Evolutionary conservation across 2,329 filamentous ascomycete genomes (phyloP).

Genomic region (Aspergillus pseudoglaucus): DNA sequence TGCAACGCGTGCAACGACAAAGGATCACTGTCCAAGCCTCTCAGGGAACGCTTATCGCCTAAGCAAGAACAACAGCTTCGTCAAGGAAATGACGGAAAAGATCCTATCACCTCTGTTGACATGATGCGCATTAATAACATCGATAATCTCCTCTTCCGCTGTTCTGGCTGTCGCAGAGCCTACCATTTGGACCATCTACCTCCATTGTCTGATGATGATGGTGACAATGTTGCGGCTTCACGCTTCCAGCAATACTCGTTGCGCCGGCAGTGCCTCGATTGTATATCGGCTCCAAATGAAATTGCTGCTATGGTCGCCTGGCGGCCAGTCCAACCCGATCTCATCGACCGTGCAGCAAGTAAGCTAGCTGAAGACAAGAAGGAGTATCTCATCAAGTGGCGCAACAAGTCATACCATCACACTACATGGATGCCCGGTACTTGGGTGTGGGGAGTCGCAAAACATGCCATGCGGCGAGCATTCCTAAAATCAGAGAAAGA

Average conservation of each 20-base stretch:
- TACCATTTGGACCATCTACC: slow-evolving; percentile 84
- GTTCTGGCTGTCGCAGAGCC: slow-evolving; percentile 64
- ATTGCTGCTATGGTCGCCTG: slow-evolving; percentile 79
- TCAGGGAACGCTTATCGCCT: slow-evolving; percentile 64
- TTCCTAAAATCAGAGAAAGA: slow-evolving; percentile 66
- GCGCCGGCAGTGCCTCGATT: slow-evolving; percentile 77
- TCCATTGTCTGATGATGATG: slow-evolving; percentile 19
- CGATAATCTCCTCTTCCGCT: slow-evolving; percentile 75
- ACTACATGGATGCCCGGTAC: slow-evolving; percentile 81
- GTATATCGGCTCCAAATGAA: slow-evolving; percentile 57
- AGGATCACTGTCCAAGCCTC: slow-evolving; percentile 67
- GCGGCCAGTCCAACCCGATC: slow-evolving; percentile 61
- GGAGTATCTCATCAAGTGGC: slow-evolving; percentile 91
- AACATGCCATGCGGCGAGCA: slow-evolving; percentile 58
- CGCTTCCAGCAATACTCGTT: slow-evolving; percentile 66
- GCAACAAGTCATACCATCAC: slow-evolving; percentile 69
- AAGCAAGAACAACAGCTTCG: slow-evolving; percentile 79
- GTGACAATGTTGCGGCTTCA: slow-evolving; percentile 46
- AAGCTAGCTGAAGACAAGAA: slow-evolving; percentile 68
- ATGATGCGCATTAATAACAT: slow-evolving; percentile 64
- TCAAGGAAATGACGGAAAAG: slow-evolving; percentile 68
- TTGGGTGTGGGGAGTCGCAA: slow-evolving; percentile 74
- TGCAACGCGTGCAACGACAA: slow-evolving; percentile 64
- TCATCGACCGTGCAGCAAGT: slow-evolving; percentile 48
- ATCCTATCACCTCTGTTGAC: slow-evolving; percentile 64